Base-by-base conservation (phyloP, 2,329 filamentous ascomycete species). In the Phoma sp. region DNA sequence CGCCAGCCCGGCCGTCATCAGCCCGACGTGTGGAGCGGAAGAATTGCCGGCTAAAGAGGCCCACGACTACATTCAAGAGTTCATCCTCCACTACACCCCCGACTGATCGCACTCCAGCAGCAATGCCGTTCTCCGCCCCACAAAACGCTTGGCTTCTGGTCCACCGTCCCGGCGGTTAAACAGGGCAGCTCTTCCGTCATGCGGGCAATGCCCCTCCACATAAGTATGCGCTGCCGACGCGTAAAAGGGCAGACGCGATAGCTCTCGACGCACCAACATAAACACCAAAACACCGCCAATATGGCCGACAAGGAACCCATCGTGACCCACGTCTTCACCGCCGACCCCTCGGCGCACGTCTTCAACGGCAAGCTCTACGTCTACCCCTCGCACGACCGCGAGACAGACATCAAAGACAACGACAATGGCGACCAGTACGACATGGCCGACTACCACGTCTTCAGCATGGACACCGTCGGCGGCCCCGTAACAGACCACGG, bases 341-440 rank as follows among this genome's bases (percentile, higher is more conserved):
- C 90, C 19, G 90, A 93, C 75, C 90, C 90, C 15, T 92, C 89
- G 6, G 90, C 90, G 12, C 89, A 92, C 75, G 89, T 90, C 70
- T 93, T 92, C 79, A 86, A 91, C 60, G 84, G 82, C 73, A 87
- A 83, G 62, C 77, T 93, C 57, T 93, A 91, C 80, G 84, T 93
- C 76, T 93, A 92, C 78, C 89, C 90, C 19, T 92, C 89, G 21
- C 89, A 93, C 77, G 89, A 93, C 76, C 84, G 88, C 63, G 87
- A 91, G 74, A 90, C 88, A 5, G 83, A 86, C 74, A 90, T 91
- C 73, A 54, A 83, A 53, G 88, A 89, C 80, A 92, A 93, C 78
- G 89, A 92, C 81, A 91, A 92, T 81, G 90, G 90, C 70, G 89
- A 92, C 77, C 90, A 92, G 73, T 92, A 92, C 74, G 90, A 91